Conservation (phyloP, 1,139 yeast genomes). For the Yamadazyma spencermartinsiae region DNA sequence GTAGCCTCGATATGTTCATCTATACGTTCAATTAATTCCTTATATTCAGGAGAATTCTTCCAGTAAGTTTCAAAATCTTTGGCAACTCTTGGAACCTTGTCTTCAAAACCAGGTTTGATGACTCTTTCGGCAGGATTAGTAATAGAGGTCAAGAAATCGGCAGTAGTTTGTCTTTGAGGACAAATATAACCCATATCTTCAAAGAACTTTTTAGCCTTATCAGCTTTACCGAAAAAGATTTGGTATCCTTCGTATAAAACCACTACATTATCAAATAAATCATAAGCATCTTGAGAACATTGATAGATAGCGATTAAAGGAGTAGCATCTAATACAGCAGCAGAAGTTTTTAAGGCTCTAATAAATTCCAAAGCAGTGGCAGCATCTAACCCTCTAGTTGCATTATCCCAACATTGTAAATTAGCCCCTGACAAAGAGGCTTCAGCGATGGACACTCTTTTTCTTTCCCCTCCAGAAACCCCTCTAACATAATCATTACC, state of each 20-base stretch:
- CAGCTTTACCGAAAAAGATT: constrained; percentile 58
- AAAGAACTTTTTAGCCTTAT: constrained; percentile 54
- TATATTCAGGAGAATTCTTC: constrained; percentile 52
- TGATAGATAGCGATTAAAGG: constrained; percentile 39
- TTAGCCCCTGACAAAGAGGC: constrained; percentile 26
- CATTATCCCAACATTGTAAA: constrained; percentile 64
- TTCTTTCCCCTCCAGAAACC: constrained; percentile 28
- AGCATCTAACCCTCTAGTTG: constrained; percentile 93
- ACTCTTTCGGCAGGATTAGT: constrained; percentile 57
- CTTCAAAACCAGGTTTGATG: constrained; percentile 47
- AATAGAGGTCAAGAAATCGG: constrained; percentile 69
- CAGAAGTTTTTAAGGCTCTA: constrained; percentile 24
- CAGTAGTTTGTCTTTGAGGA: constrained; percentile 63
- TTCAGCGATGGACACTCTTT: constrained; percentile 29
- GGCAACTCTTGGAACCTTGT: constrained; percentile 55
- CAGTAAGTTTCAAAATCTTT: constrained; percentile 58
- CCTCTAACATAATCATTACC: constrained; percentile 27
- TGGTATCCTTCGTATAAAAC: constrained; percentile 61
- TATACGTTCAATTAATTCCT: constrained; percentile 37
- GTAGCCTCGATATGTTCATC: constrained; percentile 29
- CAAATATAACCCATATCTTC: constrained; percentile 61
- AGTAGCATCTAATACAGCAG: constrained; percentile 25
- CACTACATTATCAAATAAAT: constrained; percentile 63
- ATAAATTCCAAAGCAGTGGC: constrained; percentile 29
- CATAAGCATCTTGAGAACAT: constrained; percentile 47